phyloP scores from a whole-genome alignment of 2,329 filamentous ascomycete species.

The Cladosporium cucumerinum region DNA sequence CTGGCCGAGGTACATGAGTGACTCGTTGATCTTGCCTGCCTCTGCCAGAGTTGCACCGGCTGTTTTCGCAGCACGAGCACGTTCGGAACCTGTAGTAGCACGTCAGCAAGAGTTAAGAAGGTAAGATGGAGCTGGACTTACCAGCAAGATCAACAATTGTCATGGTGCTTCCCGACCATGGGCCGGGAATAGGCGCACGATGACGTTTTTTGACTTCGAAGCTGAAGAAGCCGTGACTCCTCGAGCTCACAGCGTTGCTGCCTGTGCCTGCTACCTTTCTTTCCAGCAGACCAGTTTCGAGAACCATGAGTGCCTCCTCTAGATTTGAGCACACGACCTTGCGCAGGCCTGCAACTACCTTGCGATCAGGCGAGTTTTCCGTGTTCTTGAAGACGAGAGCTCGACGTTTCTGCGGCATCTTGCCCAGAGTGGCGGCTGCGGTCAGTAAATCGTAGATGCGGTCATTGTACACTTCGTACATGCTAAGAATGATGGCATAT shows the following conservation, averaged over 20 bases:
- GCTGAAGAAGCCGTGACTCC: conserved; percentile 95
- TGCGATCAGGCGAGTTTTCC: conserved; percentile 82
- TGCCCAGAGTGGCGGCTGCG: conserved; percentile 54
- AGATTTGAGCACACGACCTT: conserved; percentile 84
- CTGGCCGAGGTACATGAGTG: conserved; percentile 95
- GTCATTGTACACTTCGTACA: conserved; percentile 99
- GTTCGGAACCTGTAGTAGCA: conserved; percentile 64
- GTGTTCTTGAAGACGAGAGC: conserved; percentile 89
- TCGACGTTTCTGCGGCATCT: conserved; percentile 58
- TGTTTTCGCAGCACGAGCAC: conserved; percentile 89
- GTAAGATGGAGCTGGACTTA: conserved; percentile 27
- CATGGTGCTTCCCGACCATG: conserved; percentile 74
- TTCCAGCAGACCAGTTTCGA: conserved; percentile 86
- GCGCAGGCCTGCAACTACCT: conserved; percentile 85
- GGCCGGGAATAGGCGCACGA: conserved; percentile 46
- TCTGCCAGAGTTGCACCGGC: conserved; percentile 88
- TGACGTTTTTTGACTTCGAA: conserved; percentile 86
- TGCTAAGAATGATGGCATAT: conserved; percentile 86
- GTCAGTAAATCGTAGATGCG: conserved; percentile 91
- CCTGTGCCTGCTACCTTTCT: conserved; percentile 84
- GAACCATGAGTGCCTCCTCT: conserved; percentile 79
- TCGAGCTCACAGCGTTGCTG: conserved; percentile 86
- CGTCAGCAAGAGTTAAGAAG: conserved; percentile 22
- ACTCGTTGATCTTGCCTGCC: conserved; percentile 97
- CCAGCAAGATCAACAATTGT: conserved; percentile 91